Base-by-base conservation (phyloP, 192 early-diverging fungal genomes). In the Podila horticola region DNA sequence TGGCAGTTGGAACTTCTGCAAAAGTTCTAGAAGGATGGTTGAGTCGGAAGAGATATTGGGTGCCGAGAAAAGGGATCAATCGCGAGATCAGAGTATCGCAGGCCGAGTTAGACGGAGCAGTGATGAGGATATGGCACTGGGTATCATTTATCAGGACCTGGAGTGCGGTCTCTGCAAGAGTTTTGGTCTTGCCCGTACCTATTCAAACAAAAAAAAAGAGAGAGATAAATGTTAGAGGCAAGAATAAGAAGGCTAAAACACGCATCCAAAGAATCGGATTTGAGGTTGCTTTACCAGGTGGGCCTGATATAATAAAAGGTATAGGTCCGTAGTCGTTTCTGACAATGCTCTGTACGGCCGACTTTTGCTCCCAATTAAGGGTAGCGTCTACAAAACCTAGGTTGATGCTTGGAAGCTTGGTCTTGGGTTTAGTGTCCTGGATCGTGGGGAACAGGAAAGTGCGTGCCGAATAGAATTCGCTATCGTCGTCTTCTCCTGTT, bases 141-240 rank as follows among this genome's bases (percentile, higher is more conserved):
- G 83, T 72, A 26, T 84, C 57, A 29, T 55, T 51, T 28, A 66
- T 57, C 22, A 89, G 28, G 29, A 87, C 76, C 61, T 90, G 89
- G 17, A 83, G 69, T 5, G 86, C 84, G 0, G 72, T 70, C 52
- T 90, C 89, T 38, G 85, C 82, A 33, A 86, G 61, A 8, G 89
- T 90, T 49, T 79, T 84, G 15, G 89, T 90, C 74, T 90, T 90
- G 24, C 89, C 89, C 26, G 89, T 90, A 15, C 89, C 88, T 79
- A 71, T 19, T 22, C 45, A 22, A 11, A 41, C 52, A 52, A 52
- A 36, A 51, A 61, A 51, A n/a, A 52, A 52, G 28, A 51, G 55
- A 51, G n/a, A 48, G 7, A 26, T 31, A 38, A 20, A 48, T 7
- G 2, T 62, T 62, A 30, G 50, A 48, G 62, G 19, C 13, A 36